Percentiles rank a stretch among this genome's conserved stretches.
Conservation (phyloP, 2,329 filamentous ascomycete species). For the Aspergillus sp. region DNA sequence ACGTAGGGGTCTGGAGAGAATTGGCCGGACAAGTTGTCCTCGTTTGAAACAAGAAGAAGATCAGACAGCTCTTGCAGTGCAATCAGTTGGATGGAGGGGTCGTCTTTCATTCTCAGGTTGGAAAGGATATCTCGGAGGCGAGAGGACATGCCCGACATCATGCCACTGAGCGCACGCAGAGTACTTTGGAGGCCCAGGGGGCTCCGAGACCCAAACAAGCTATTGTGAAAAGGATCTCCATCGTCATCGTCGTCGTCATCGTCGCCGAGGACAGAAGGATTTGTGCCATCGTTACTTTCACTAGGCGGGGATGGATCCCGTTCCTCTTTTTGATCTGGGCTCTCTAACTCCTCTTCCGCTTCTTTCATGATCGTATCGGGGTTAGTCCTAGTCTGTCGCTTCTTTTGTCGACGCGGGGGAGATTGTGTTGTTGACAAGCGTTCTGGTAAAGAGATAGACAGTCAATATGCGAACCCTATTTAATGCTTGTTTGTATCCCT, state of each 20-base stretch:
- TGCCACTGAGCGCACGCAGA: constrained; percentile 79
- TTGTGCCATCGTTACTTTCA: constrained; percentile 62
- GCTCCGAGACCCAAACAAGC: constrained; percentile 61
- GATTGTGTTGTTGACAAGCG: constrained; percentile 29
- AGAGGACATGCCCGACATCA: constrained; percentile 80
- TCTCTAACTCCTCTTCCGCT: constrained; percentile 51
- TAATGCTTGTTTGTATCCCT: background rate
- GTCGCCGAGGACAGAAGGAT: constrained; percentile 48
- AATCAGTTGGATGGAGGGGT: constrained; percentile 82
- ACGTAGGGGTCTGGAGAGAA: constrained; percentile 93
- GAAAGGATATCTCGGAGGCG: constrained; percentile 72
- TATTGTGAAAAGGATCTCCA: constrained; percentile 56
- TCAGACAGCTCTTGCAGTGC: constrained; percentile 91
- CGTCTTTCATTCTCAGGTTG: constrained; percentile 76
- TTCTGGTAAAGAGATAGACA: constrained; percentile 21
- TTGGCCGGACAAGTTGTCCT: constrained; percentile 91
- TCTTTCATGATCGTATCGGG: constrained; percentile 69
- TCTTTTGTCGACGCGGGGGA: constrained; percentile 48
- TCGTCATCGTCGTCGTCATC: constrained; percentile 58
- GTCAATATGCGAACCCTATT: constrained; percentile 1
- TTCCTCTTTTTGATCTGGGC: constrained; percentile 39
- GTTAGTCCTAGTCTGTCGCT: constrained; percentile 49
- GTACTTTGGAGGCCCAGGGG: constrained; percentile 70
- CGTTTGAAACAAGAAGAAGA: constrained; percentile 87
- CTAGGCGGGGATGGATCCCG: constrained; percentile 56